phyloP scores from a whole-genome alignment of 2,329 filamentous ascomycete genomes.

The Aspergillus fumigatus region DNA sequence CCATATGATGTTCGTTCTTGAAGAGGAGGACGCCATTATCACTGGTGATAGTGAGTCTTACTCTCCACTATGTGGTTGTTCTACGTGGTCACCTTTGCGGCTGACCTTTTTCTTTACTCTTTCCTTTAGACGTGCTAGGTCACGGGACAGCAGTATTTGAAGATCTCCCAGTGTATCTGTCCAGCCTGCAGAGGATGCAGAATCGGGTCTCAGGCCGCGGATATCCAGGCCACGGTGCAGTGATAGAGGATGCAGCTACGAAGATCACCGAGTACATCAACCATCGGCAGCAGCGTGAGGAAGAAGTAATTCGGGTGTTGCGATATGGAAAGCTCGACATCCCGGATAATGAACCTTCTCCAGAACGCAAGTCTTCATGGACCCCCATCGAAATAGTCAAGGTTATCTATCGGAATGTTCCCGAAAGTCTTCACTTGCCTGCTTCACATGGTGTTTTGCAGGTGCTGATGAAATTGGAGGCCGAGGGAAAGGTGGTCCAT shows the following conservation, averaged over 20 bases:
- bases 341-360: constrained; percentile 28
- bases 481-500: constrained; percentile 62
- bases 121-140: constrained; percentile 62
- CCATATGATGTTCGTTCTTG: constrained; percentile 72
- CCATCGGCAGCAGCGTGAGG: constrained; percentile 75
- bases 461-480: constrained; percentile 72
- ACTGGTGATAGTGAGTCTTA: constrained; percentile 65
- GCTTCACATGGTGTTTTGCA: constrained; percentile 73
- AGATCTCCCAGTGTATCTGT: constrained; percentile 64
- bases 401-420: constrained; percentile 76
- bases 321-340: constrained; percentile 37
- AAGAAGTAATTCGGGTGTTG: constrained; percentile 67
- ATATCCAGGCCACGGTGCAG: constrained; percentile 83
- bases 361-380: constrained; percentile 48
- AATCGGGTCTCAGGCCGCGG: constrained; percentile 57
- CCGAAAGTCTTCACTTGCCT: constrained; percentile 67
- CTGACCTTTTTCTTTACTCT: background rate
- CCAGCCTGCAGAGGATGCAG: constrained; percentile 66
- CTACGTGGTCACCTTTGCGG: background rate
- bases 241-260: constrained; percentile 65
- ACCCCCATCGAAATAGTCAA: constrained; percentile 78
- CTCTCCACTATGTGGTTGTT: background rate
- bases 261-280: constrained; percentile 78
- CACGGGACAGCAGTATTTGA: constrained; percentile 85
- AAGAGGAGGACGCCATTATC: constrained; percentile 77